phyloP scores from a whole-genome alignment of 495 filamentous ascomycete genomes.

The Pseudevernia furfuracea region DNA sequence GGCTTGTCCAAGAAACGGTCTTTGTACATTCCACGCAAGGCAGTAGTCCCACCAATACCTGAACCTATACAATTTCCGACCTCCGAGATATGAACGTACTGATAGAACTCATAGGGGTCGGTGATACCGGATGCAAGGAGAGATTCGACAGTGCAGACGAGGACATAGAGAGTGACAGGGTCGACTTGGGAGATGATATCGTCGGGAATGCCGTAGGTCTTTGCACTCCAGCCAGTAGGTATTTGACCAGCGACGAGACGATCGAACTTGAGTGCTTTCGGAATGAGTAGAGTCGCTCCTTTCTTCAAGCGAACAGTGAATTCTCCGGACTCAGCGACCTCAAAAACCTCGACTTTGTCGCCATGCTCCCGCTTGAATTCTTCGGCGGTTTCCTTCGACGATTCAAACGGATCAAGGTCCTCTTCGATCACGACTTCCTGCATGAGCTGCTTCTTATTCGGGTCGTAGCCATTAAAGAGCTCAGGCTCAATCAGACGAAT shows the following conservation, averaged over 20 bases:
- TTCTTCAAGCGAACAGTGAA: slow-evolving; percentile 90
- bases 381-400: slow-evolving; percentile 92
- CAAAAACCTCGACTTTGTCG: slow-evolving; percentile 95
- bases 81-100: slow-evolving; percentile 97
- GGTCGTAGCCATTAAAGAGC: slow-evolving; percentile 94
- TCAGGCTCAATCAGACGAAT: slow-evolving; percentile 98
- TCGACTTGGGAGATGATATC: slow-evolving; percentile 98
- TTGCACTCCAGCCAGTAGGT: slow-evolving; percentile 93
- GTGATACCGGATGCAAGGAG: slow-evolving; percentile 90
- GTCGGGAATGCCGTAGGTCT: slow-evolving; percentile 89
- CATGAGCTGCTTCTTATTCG: slow-evolving; percentile 94
- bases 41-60: slow-evolving; percentile 88
- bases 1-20: slow-evolving; percentile 94
- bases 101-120: slow-evolving; percentile 99
- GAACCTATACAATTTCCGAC: slow-evolving; percentile 98
- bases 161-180: slow-evolving; percentile 86
- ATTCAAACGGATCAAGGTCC: slow-evolving; percentile 92
- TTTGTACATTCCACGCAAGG: slow-evolving; percentile 95
- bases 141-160: slow-evolving; percentile 86
- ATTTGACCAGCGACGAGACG: slow-evolving; percentile 94
- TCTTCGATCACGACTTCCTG: slow-evolving; percentile 97
- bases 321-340: slow-evolving; percentile 89
- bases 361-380: slow-evolving; percentile 96
- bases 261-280: slow-evolving; percentile 95
- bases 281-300: slow-evolving; percentile 86